Percentiles rank a stretch among this genome's conserved stretches.
Conservation (phyloP, 2,329 filamentous ascomycete genomes). For the Ceratocystis colombiana region DNA sequence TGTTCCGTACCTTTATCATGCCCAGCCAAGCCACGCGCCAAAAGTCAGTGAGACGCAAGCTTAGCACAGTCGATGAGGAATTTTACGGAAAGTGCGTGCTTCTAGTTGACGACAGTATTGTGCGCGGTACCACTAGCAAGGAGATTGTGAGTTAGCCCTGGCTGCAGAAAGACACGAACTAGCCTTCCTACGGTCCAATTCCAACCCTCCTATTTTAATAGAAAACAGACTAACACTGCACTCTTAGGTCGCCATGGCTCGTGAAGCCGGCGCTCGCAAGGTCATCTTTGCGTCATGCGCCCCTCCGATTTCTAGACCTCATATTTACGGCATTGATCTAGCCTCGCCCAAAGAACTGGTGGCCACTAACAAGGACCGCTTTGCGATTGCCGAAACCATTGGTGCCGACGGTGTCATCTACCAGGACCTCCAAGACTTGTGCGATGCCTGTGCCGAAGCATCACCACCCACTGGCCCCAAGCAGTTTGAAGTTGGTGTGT, state of each 20-base stretch:
- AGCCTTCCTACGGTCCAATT: too few species aligned
- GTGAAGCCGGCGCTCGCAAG: slow-evolving; percentile 70
- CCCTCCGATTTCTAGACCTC: slow-evolving; percentile 72
- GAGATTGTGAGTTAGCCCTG: slow-evolving; percentile 28
- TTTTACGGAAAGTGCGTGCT: slow-evolving; percentile 72
- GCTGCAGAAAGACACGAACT: too few species aligned
- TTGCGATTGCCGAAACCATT: slow-evolving; percentile 39
- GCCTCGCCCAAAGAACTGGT: slow-evolving; percentile 37
- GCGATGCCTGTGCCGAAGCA: slow-evolving; percentile 64
- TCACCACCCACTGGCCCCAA: slow-evolving; percentile 43
- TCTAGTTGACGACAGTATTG: slow-evolving; percentile 82
- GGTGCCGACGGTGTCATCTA: slow-evolving; percentile 46
- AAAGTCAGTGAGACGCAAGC: slow-evolving; percentile 79
- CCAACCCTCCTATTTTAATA: too few species aligned
- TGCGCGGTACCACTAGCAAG: slow-evolving; percentile 71
- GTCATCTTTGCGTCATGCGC: slow-evolving; percentile 77
- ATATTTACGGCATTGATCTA: slow-evolving; percentile 53
- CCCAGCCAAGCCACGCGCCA: slow-evolving; percentile 68
- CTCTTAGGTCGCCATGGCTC: slow-evolving; percentile 52
- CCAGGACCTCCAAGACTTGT: slow-evolving; percentile 60
- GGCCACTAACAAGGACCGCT: slow-evolving; percentile 35
- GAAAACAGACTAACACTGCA: not conserved
- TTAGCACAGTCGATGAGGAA: slow-evolving; percentile 76
- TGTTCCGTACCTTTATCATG: slow-evolving; percentile 71
- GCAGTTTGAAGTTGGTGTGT: slow-evolving; percentile 83